A percentile compares a stretch with the other conserved stretches of the same genome.
Evolutionary conservation across 306 rosid species (phyloP).

Genomic region (Pueraria montana): DNA sequence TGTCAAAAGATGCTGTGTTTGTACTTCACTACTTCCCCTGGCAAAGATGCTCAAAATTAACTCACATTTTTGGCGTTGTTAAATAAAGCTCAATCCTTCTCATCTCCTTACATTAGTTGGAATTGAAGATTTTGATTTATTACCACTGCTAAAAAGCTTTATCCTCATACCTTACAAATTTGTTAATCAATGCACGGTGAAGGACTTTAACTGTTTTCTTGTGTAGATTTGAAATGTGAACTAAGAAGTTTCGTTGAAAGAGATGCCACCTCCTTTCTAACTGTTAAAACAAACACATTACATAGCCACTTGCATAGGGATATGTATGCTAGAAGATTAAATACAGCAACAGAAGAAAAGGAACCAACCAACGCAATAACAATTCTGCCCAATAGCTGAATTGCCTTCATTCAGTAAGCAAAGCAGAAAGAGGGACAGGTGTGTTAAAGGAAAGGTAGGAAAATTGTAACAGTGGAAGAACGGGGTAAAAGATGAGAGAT

Average conservation of each 20-base stretch:
- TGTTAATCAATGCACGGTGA: background rate
- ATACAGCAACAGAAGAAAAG: conserved; percentile 22
- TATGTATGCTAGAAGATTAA: conserved; percentile 27
- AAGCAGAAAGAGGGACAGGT: background rate
- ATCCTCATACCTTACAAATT: background rate
- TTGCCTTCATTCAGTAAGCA: conserved; percentile 16
- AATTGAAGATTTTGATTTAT: conserved; percentile 31
- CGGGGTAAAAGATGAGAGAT: background rate
- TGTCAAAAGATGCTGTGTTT: conserved; percentile 49
- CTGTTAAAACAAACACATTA: conserved; percentile 30
- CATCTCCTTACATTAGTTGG: conserved; percentile 28
- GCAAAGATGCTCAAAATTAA: conserved; percentile 19
- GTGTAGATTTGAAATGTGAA: conserved; percentile 36
- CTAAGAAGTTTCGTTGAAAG: conserved; percentile 22
- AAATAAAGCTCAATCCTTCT: conserved; percentile 2
- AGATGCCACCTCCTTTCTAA: conserved; percentile 37
- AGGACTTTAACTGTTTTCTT: conserved; percentile 37
- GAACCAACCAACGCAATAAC: conserved; percentile 37
- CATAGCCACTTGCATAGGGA: background rate
- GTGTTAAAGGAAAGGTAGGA: background rate
- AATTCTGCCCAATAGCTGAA: background rate
- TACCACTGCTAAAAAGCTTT: conserved; percentile 27
- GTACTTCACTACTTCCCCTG: conserved; percentile 39
- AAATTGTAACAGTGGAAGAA: background rate
- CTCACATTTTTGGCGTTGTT: conserved; percentile 42